phyloP scores from a whole-genome alignment of 2,329 filamentous ascomycete species.

The Hawksworthiomyces lignivorus region DNA sequence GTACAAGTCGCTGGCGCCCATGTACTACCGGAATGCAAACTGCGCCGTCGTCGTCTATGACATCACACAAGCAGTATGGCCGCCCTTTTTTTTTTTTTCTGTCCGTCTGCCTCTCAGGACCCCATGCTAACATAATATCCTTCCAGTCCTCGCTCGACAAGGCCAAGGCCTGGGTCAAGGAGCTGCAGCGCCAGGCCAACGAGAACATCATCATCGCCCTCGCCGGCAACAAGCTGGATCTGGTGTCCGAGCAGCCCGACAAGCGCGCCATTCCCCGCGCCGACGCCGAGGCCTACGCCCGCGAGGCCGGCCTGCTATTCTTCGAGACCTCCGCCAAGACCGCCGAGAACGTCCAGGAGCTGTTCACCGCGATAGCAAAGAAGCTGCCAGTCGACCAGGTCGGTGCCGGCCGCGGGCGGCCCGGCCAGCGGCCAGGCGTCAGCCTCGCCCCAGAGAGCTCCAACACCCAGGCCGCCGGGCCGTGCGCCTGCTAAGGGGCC shows the following conservation, averaged over 20 bases:
- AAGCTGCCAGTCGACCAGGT: constrained; percentile 94
- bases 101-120: background rate
- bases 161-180: constrained; percentile 98
- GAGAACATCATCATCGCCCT: constrained; percentile 99
- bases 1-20: constrained; percentile 97
- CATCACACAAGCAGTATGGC: constrained; percentile 84
- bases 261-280: constrained; percentile 85
- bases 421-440: constrained; percentile 52
- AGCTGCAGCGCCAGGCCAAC: constrained; percentile 96
- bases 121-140: background rate
- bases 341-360: constrained; percentile 86
- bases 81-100: background rate
- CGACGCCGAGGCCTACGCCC: constrained; percentile 91
- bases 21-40: constrained; percentile 99
- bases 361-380: constrained; percentile 97
- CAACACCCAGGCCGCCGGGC: constrained; percentile 48
- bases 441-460: constrained; percentile 48
- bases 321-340: constrained; percentile 99
- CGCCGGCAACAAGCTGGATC: constrained; percentile 94
- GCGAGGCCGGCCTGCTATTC: constrained; percentile 88
- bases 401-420: constrained; percentile 77
- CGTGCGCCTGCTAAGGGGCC: constrained; percentile 45
- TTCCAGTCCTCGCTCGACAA: constrained; percentile 88
- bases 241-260: constrained; percentile 88
- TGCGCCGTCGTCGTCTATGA: constrained; percentile 99